phyloP scores from a whole-genome alignment of 495 filamentous ascomycete genomes.

The Xylaria acuta region DNA sequence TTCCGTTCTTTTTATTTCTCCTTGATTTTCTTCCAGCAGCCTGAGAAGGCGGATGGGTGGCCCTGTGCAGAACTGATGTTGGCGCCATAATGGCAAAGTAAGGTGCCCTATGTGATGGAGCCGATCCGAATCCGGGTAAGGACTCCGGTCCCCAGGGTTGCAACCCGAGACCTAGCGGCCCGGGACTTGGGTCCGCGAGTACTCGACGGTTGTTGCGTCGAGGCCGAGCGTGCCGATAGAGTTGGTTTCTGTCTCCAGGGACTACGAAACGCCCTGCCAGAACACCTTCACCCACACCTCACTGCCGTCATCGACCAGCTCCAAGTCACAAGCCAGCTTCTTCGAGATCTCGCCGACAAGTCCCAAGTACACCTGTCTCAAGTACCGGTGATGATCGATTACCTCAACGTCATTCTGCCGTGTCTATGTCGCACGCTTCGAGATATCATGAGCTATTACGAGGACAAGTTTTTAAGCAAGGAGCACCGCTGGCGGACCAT shows the following conservation, averaged over 20 bases:
- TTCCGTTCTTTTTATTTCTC: background rate
- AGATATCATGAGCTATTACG: constrained; percentile 59
- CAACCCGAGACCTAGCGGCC: constrained; percentile 18
- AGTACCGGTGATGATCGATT: constrained; percentile 54
- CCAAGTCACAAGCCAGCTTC: constrained; percentile 46
- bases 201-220: constrained; percentile 52
- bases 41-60: background rate
- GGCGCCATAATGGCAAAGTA: constrained; percentile 9
- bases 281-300: constrained; percentile 50
- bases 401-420: constrained; percentile 59
- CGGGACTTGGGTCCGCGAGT: constrained; percentile 41
- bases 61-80: background rate
- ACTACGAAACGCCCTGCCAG: constrained; percentile 46
- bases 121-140: constrained; percentile 20
- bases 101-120: constrained; percentile 13
- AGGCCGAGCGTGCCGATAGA: constrained; percentile 53
- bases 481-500: constrained; percentile 59
- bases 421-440: constrained; percentile 54
- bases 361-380: constrained; percentile 56
- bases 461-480: constrained; percentile 52
- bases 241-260: constrained; percentile 50
- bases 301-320: constrained; percentile 51
- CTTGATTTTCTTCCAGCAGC: background rate
- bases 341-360: constrained; percentile 59
- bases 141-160: constrained; percentile 6